Percentiles rank a stretch among this genome's conserved stretches.
Evolutionary conservation across 257 asterid genomes (phyloP).

Genomic region (Nicotiana otophora): DNA sequence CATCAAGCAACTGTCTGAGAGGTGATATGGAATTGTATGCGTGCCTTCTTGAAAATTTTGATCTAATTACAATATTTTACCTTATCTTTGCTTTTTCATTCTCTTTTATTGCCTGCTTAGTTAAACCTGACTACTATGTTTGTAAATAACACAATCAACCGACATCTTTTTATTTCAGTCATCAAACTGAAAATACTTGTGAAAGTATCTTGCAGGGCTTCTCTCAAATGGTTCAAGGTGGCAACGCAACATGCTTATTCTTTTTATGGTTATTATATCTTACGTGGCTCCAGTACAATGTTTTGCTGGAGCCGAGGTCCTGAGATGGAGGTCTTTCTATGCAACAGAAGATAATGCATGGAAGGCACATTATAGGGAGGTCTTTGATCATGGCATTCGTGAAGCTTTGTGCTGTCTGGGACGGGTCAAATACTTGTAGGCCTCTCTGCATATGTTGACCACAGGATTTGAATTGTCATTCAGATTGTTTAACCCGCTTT

Average conservation of each 20-base stretch:
- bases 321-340: conserved; percentile 35
- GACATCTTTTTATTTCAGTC: not conserved
- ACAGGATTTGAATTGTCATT: not conserved
- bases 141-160: not conserved
- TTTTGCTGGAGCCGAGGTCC: conserved; percentile 20
- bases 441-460: conserved; percentile 7
- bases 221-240: conserved; percentile 13
- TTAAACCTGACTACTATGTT: not conserved
- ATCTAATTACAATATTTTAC: not conserved
- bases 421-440: conserved; percentile 30
- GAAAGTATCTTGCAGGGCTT: conserved; percentile 17
- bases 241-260: conserved; percentile 8
- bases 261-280: conserved; percentile 15
- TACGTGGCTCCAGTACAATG: conserved; percentile 22
- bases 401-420: conserved; percentile 35
- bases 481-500: not conserved
- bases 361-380: conserved; percentile 35
- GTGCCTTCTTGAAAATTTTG: not conserved
- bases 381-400: conserved; percentile 33
- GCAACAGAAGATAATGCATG: conserved; percentile 26
- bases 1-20: conserved; percentile 17
- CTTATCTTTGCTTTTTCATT: not conserved
- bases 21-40: conserved; percentile 14
- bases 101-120: not conserved
- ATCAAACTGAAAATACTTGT: not conserved